Base-by-base conservation (phyloP, 2,329 filamentous ascomycete genomes). In the Paraconiothyrium sp. region DNA sequence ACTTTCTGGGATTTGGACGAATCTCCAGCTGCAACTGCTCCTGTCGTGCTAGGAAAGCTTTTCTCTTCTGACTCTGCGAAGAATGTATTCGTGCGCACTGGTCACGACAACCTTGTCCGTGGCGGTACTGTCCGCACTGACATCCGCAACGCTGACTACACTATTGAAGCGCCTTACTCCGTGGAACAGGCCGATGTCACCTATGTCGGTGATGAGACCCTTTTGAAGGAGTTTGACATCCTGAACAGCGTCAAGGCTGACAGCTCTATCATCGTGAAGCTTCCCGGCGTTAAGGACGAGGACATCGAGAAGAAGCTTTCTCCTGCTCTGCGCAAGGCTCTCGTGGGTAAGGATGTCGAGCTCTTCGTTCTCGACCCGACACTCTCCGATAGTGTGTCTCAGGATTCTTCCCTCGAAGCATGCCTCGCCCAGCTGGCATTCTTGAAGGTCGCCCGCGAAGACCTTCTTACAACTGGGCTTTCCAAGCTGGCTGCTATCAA, bases 1-100 rank as follows among this genome's bases (percentile, higher is more conserved):
- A 90, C 90, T 13, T 97, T 99, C 86, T 98, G 94, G 93, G 92
- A 97, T 69, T 77, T 92, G 44, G 94, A 97, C 74, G 86, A 89
- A 77, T 93, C 93, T 32, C 80, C 84, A 1, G 86, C 90, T 55
- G 84, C 85, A 55, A 83, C 84, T 61, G 89, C 92, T 1, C 90
- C 93, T 11, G 80, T 86, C 24, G 86, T 82, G 49, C 75, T 90
- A 52, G 86, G 85, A 44, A 84, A 88, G 73, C 82, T 89, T 9
- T 78, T 90, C 39, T 86, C 88, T 3, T 84, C 82, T 35, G 87
- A 90, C 69, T 86, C 86, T 10, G 79, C 85, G 0, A 84, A 84
- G 75, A 90, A 89, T 66, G 85, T 91, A 50, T 85, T 86, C 49
- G 83, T 86, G 39, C 86, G 84, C 67, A 84, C 83, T 56, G 82